Evolutionary conservation across 129 eudicot genomes (phyloP).

Genomic region (Solidago caesia): DNA sequence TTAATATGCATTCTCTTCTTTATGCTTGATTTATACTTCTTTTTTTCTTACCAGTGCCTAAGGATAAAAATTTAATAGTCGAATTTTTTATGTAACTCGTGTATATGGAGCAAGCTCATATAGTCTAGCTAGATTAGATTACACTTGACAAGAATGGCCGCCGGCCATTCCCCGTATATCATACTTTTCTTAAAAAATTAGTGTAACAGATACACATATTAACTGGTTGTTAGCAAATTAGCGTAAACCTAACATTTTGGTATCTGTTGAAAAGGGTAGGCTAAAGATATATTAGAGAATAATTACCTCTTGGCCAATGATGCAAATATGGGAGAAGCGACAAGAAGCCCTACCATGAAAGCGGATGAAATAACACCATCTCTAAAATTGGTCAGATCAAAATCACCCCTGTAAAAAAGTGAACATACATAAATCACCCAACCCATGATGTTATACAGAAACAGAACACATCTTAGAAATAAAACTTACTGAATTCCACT

Average conservation of each 20-base stretch:
- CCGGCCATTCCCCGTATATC: background rate
- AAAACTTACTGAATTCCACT: slow-evolving; percentile 86
- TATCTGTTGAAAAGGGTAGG: background rate
- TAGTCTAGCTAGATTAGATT: background rate
- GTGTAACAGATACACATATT: background rate
- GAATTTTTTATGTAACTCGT: background rate
- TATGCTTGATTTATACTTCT: background rate
- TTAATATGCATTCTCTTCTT: background rate
- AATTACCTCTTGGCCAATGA: slow-evolving; percentile 80
- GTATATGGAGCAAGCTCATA: background rate
- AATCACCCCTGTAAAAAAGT: slow-evolving; percentile 64
- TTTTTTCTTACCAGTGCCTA: background rate
- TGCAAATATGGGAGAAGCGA: slow-evolving; percentile 95
- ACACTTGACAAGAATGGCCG: background rate
- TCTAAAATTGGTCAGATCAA: slow-evolving; percentile 68
- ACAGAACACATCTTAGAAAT: background rate
- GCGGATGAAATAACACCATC: slow-evolving; percentile 96
- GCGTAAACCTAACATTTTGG: background rate
- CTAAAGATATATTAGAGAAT: slow-evolving; percentile 12
- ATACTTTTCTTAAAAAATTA: background rate
- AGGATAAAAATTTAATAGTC: background rate
- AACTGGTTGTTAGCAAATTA: background rate
- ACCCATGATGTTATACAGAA: slow-evolving; percentile 22
- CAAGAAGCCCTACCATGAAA: slow-evolving; percentile 93
- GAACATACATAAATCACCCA: slow-evolving; percentile 1